Conservation (phyloP, 495 filamentous ascomycete species). For the Stereocaulon alpinum region DNA sequence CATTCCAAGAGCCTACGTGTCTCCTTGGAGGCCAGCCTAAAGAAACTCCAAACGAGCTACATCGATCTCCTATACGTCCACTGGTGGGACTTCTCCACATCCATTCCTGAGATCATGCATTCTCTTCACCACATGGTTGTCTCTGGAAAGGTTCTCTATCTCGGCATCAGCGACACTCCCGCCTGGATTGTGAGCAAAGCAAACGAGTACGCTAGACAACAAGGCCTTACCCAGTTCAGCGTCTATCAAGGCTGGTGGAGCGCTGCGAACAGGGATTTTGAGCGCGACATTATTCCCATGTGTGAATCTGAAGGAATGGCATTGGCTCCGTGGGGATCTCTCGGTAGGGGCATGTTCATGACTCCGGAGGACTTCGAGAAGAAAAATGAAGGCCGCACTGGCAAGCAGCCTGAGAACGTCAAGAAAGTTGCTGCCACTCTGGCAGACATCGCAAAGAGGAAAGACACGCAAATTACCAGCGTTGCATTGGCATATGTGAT, state of each 20-base stretch:
- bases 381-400: slow-evolving; percentile 23
- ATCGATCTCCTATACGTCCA: slow-evolving; percentile 53
- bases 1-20: slow-evolving; percentile 42
- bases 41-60: slow-evolving; percentile 53
- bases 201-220: slow-evolving; percentile 48
- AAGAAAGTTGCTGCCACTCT: slow-evolving; percentile 43
- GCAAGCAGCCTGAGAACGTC: slow-evolving; percentile 31
- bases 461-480: slow-evolving; percentile 33
- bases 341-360: slow-evolving; percentile 47
- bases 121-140: slow-evolving; percentile 45
- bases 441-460: slow-evolving; percentile 44
- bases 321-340: slow-evolving; percentile 44
- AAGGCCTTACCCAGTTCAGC: slow-evolving; percentile 51
- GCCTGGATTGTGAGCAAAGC: slow-evolving; percentile 53
- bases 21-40: slow-evolving; percentile 43
- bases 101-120: slow-evolving; percentile 53
- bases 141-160: slow-evolving; percentile 51
- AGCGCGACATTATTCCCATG: slow-evolving; percentile 51
- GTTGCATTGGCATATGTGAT: slow-evolving; percentile 65
- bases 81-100: slow-evolving; percentile 48
- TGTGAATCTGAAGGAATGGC: slow-evolving; percentile 46
- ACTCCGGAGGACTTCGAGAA: slow-evolving; percentile 28
- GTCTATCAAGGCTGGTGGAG: slow-evolving; percentile 60
- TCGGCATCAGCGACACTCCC: slow-evolving; percentile 52
- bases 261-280: slow-evolving; percentile 37